Conservation (phyloP, 1,139 yeast genomes). For the Protomyces inundatus region DNA sequence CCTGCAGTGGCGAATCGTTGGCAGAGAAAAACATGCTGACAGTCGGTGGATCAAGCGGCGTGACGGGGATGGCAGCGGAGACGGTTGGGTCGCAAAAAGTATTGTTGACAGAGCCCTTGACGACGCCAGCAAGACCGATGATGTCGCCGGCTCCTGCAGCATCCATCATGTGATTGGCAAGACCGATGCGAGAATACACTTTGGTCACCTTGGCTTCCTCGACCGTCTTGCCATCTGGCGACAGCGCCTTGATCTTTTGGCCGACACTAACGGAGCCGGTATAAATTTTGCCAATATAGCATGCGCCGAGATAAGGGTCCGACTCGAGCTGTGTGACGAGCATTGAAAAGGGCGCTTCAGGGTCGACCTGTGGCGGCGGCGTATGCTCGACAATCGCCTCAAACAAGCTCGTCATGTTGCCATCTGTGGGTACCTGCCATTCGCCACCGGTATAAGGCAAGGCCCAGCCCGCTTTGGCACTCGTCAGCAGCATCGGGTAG, state of each 20-base stretch:
- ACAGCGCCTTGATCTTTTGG: slow-evolving; percentile 12
- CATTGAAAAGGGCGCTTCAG: slow-evolving; percentile 17
- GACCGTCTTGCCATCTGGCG: slow-evolving; percentile 14
- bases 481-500: slow-evolving; percentile 16
- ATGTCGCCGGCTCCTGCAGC: slow-evolving; percentile 24
- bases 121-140: slow-evolving; percentile 18
- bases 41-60: slow-evolving; percentile 23
- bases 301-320: slow-evolving; percentile 17
- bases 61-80: slow-evolving; percentile 11
- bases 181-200: slow-evolving; percentile 22
- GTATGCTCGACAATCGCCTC: slow-evolving; percentile 18
- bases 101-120: slow-evolving; percentile 20
- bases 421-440: not conserved
- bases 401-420: slow-evolving; percentile 17
- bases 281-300: slow-evolving; percentile 23
- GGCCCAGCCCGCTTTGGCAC: slow-evolving; percentile 26
- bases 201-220: slow-evolving; percentile 25
- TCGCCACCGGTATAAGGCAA: slow-evolving; percentile 4
- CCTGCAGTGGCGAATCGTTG: slow-evolving; percentile 23
- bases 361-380: slow-evolving; percentile 18
- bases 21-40: slow-evolving; percentile 24
- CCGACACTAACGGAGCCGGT: slow-evolving; percentile 17
- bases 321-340: slow-evolving; percentile 23
- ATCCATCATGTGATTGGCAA: slow-evolving; percentile 8
- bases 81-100: slow-evolving; percentile 15